Base-by-base conservation (phyloP, 1,284 basidiomycete genomes). In the Meira nashicola region DNA sequence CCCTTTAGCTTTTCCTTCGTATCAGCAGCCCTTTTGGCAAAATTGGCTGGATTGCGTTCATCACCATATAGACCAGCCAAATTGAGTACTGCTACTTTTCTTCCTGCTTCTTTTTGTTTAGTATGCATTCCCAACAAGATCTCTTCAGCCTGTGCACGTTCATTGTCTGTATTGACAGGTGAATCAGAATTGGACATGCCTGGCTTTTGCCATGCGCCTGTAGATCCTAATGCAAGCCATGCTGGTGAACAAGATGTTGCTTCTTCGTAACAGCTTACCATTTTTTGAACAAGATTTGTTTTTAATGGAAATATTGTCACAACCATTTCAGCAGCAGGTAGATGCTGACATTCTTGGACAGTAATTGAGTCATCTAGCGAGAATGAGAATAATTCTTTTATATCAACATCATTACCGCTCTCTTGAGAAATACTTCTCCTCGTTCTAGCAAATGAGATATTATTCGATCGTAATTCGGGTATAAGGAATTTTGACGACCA, bases 401-500 rank as follows among this genome's bases (percentile, higher is more conserved):
- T 8, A 38, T 11, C n/a, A 15, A 8, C 44, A 12, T 12, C 25
- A n/a, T 21, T 33, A 47, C 23, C 15, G 14, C 21, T n/a, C n/a
- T 21, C 17, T 17, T 17, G 19, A 19, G 37, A n/a, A 12, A 41
- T 19, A 6, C 12, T 87, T 2, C 83, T 81, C 1, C 83, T 83
- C 67, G 82, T 83, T 0, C 81, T 79, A 59, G 87, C 65, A n/a
- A 78, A 60, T 21, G 64, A 58, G 46, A 75, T 55, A 15, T 60
- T 39, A 0, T 63, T 19, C 0, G 60, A 6, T 17, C 48, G 6
- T 70, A 85, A 84, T n/a, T 85, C 83, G 0, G 85, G 83, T 44
- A 85, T 80, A 46, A 88, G 81, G 76, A 87, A 88, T 12, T 80
- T 81, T 1, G 82, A 84, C 1, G 85, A 85, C 86, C 86, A 88